A percentile compares a stretch with the other conserved stretches of the same genome.
These are phyloP conservation scores for Talaromyces albobiverticillius DNA, from an alignment of 2,329 filamentous ascomycete species.

Conservation along the genomic window DNA sequence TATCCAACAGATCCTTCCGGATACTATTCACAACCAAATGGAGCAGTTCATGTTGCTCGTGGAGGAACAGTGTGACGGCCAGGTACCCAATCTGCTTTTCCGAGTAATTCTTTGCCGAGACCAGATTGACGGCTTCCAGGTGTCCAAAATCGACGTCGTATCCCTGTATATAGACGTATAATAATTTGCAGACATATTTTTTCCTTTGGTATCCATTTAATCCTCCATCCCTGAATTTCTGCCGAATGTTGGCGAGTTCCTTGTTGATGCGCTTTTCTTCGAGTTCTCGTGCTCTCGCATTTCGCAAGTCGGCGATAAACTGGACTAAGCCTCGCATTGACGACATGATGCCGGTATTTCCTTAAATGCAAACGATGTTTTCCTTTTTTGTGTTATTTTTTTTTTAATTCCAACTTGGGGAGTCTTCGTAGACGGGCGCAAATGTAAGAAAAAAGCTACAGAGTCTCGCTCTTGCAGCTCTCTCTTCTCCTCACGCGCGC, in stretches of 20 bases:
- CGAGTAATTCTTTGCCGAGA: conserved; percentile 94
- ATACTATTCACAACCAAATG: conserved; percentile 98
- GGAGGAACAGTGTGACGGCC: conserved; percentile 93
- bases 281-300: conserved; percentile 88
- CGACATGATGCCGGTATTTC: conserved; percentile 31
- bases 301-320: conserved; percentile 95
- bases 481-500: not conserved
- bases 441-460: no score
- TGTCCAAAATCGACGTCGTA: conserved; percentile 99
- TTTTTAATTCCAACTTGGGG: not conserved
- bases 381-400: not conserved
- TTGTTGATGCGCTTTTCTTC: conserved; percentile 99
- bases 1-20: conserved; percentile 87
- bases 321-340: conserved; percentile 76
- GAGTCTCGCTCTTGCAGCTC: not conserved
- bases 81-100: conserved; percentile 99
- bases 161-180: conserved; percentile 98
- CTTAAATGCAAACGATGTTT: not conserved
- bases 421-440: not conserved
- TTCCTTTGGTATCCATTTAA: conserved; percentile 98
- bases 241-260: conserved; percentile 95
- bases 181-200: conserved; percentile 99
- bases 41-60: conserved; percentile 93
- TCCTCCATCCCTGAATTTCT: conserved; percentile 96
- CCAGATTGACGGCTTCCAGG: conserved; percentile 95